Evolutionary conservation across 495 filamentous ascomycete species (phyloP).

Genomic region (Neurospora hispaniola): DNA sequence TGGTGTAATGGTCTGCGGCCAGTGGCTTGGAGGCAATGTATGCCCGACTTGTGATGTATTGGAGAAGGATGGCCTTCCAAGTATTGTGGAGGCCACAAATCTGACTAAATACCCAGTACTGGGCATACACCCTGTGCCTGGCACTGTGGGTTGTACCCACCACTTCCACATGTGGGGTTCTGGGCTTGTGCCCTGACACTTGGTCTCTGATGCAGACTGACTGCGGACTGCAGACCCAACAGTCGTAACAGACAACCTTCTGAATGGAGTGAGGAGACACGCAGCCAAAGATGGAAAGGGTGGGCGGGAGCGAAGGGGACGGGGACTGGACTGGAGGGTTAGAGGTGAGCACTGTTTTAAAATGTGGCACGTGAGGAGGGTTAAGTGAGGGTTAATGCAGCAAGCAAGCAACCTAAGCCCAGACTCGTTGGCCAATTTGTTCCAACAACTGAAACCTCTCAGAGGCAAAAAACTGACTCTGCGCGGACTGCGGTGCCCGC

Average conservation of each 20-base stretch:
- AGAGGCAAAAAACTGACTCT: not conserved
- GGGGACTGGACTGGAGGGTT: not conserved
- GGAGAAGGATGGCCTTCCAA: too few relatives aligned
- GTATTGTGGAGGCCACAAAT: too few relatives aligned
- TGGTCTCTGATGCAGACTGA: not conserved
- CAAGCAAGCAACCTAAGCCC: not conserved
- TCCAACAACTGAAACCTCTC: not conserved
- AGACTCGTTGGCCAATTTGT: not conserved
- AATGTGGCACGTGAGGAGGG: not conserved
- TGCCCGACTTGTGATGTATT: too few relatives aligned
- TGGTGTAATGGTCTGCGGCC: too few relatives aligned
- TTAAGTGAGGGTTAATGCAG: not conserved
- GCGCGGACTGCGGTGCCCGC: not conserved
- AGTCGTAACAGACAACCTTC: not conserved
- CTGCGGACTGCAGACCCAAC: not conserved
- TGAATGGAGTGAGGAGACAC: not conserved
- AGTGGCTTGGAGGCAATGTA: too few relatives aligned
- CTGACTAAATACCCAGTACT: too few relatives aligned
- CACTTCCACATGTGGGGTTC: too few relatives aligned
- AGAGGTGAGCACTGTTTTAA: not conserved
- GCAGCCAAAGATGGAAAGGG: not conserved
- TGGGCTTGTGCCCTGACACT: too few relatives aligned
- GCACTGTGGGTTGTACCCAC: too few relatives aligned
- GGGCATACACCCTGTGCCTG: too few relatives aligned
- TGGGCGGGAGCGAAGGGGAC: not conserved